phyloP scores from a whole-genome alignment of 1,284 basidiomycete species.

The Sporisorium reilianum region DNA sequence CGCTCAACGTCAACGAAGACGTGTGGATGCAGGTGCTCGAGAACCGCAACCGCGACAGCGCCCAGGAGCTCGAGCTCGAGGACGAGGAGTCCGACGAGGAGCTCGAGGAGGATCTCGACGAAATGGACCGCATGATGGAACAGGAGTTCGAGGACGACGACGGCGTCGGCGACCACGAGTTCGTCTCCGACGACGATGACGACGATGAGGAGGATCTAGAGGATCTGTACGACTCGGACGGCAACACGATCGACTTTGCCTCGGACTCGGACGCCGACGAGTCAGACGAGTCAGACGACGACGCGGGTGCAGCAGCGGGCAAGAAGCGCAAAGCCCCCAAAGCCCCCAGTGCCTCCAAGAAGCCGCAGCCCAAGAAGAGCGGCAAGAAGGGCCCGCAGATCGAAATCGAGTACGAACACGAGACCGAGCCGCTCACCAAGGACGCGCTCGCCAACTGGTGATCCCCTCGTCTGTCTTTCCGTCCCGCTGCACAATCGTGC shows the following conservation, averaged over 20 bases:
- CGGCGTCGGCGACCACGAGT: slow-evolving; percentile 60
- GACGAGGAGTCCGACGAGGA: slow-evolving; percentile 66
- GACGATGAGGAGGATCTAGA: slow-evolving; percentile 54
- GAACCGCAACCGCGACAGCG: slow-evolving; percentile 28
- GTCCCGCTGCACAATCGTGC: no score
- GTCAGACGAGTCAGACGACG: slow-evolving; percentile 21
- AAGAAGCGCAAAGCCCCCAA: slow-evolving; percentile 19
- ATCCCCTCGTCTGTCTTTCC: no score
- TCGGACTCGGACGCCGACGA: slow-evolving; percentile 28
- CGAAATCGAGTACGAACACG: slow-evolving; percentile 89
- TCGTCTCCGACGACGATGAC: slow-evolving; percentile 66
- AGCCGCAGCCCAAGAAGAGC: not conserved
- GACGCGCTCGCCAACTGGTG: slow-evolving; percentile 66
- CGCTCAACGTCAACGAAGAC: slow-evolving; percentile 96
- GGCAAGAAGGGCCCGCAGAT: slow-evolving; percentile 75
- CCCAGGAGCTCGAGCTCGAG: slow-evolving; percentile 54
- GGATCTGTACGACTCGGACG: slow-evolving; percentile 41
- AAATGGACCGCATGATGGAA: slow-evolving; percentile 59
- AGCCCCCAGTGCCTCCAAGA: not conserved
- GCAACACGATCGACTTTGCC: slow-evolving; percentile 2
- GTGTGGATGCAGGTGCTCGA: slow-evolving; percentile 82
- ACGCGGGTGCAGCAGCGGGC: not conserved
- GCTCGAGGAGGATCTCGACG: slow-evolving; percentile 63
- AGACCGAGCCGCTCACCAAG: slow-evolving; percentile 78
- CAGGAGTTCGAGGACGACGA: slow-evolving; percentile 62